phyloP scores from a whole-genome alignment of 345 rosid species.

The Zanthoxylum bungeanum region DNA sequence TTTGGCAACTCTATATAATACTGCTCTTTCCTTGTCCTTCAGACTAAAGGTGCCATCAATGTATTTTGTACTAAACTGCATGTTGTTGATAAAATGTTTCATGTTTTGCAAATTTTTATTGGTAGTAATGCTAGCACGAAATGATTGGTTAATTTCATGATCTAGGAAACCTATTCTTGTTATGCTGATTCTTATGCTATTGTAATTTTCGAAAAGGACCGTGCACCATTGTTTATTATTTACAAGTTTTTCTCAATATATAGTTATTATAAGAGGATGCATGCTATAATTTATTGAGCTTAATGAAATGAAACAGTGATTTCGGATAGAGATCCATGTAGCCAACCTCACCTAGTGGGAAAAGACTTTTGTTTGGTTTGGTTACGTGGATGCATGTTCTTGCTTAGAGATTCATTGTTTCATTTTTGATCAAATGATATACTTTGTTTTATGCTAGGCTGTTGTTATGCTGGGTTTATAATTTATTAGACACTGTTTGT shows the following conservation, averaged over 20 bases:
- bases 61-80: neutral
- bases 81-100: neutral
- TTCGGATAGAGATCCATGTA: too few relatives aligned
- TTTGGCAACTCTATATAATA: slow-evolving; percentile 8
- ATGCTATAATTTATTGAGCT: too few relatives aligned
- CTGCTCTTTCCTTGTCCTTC: neutral
- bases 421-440: neutral
- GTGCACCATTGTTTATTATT: neutral
- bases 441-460: neutral
- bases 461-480: neutral
- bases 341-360: too few relatives aligned
- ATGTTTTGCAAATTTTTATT: neutral
- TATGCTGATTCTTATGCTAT: neutral
- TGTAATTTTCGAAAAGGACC: neutral
- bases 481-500: neutral
- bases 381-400: too few relatives aligned
- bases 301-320: too few relatives aligned
- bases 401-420: neutral
- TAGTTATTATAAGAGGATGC: neutral
- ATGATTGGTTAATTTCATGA: neutral
- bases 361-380: too few relatives aligned
- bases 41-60: neutral
- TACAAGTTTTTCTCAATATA: neutral
- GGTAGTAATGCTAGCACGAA: neutral
- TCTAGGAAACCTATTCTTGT: neutral